Base-by-base conservation (phyloP, 306 rosid genomes). In the Quercus agrifolia region DNA sequence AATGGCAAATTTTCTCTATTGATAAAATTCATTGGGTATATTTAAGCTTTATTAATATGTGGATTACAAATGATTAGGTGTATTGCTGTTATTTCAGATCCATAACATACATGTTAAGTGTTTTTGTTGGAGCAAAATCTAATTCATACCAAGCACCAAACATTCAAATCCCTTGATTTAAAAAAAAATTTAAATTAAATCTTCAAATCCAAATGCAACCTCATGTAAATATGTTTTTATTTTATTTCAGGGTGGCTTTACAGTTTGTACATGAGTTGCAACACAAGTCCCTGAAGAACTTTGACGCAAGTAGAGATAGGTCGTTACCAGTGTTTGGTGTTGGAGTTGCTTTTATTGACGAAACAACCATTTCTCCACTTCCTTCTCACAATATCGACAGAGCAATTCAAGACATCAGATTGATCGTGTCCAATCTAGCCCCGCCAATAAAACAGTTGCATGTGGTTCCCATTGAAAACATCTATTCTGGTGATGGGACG, bases 231-330 rank as follows among this genome's bases (percentile, higher is more conserved):
- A 49, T 13, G 17, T 49, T 3, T 49, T 35, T 1, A 35, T 61
- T 73, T 35, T 12, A 9, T 77, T 82, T 56, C 87, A 94, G 97
- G 89, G 88, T 92, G 78, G 97, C 97, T 61, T 77, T 94, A 76
- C 92, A 94, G 85, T 94, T 92, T 76, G 90, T 92, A 30, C 97
- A 94, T 79, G 97, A 92, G 77, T 68, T 94, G 97, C 99, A 94
- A 77, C 75, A 80, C 52, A 89, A 87, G 84, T 90, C 97, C 2
- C 92, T 80, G 77, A 91, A 85, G 91, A 94, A 92, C 82, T 92
- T 89, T 63, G 97, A 94, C 28, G 99, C 99, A 0, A 86, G 97
- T 84, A 89, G 91, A 79, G 97, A 94, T 84, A 87, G 93, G 74
- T 90, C 99, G 2, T 78, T 94, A 75, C 97, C 92, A 0, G 97